Conservation (phyloP, 208 protist genomes). For the Crithidia acanthocephali region DNA sequence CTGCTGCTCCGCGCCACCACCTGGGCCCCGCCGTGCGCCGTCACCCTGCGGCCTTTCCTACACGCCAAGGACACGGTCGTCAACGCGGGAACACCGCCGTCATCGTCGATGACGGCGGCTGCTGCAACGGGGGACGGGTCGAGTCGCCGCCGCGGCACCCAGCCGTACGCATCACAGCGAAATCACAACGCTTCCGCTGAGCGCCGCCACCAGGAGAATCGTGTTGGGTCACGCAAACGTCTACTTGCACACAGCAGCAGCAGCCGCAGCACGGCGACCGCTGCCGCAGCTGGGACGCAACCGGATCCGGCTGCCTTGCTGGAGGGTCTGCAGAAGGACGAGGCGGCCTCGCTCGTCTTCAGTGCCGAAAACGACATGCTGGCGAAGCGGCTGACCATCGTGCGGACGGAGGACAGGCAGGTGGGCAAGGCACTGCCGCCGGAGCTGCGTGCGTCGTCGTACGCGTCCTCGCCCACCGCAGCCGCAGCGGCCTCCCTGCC, state of each 20-base stretch:
- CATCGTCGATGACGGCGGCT: not conserved
- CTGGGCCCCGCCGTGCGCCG: constrained; percentile 38
- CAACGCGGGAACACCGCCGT: not conserved
- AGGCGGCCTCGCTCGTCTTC: constrained; percentile 30
- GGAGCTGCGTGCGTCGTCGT: constrained; percentile 19
- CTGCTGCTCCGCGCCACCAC: constrained; percentile 45
- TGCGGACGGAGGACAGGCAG: constrained; percentile 43
- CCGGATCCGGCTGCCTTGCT: constrained; percentile 4
- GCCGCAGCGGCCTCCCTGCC: not conserved
- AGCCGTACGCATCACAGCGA: not conserved
- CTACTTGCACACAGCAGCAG: not conserved
- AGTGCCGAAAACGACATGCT: constrained; percentile 35
- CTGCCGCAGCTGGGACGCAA: not conserved
- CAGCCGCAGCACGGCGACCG: too few species aligned
- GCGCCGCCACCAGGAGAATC: not conserved
- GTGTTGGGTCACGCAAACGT: not conserved
- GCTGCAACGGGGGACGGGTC: not conserved
- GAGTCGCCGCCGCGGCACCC: not conserved
- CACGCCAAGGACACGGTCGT: not conserved
- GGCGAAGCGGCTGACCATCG: constrained; percentile 44
- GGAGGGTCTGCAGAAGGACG: constrained; percentile 10
- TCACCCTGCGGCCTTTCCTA: constrained; percentile 32
- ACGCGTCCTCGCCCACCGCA: not conserved
- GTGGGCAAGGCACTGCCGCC: constrained; percentile 33
- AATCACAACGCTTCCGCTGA: constrained; percentile 9